Percentiles rank a stretch among this genome's conserved stretches.
Evolutionary conservation across 2,329 filamentous ascomycete species (phyloP).

Genomic region (Rhinocladiella mackenziei): DNA sequence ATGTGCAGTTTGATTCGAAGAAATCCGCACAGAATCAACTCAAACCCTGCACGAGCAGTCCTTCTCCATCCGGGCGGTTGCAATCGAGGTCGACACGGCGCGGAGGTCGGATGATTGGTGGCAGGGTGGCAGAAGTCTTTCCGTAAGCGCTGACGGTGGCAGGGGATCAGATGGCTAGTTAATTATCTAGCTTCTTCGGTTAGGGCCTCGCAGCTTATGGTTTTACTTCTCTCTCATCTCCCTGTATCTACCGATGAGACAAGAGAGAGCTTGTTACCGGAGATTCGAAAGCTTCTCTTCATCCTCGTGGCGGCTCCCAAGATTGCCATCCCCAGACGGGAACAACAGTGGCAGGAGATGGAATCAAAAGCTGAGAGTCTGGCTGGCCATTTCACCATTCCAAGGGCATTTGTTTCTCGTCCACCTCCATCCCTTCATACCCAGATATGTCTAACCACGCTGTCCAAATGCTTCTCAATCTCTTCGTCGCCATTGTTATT

Average conservation of each 20-base stretch:
- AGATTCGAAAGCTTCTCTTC: background rate
- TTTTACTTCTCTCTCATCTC: background rate
- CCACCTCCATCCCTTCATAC: no score
- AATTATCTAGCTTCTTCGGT: background rate
- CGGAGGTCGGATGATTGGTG: conserved; percentile 8
- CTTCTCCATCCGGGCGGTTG: conserved; percentile 10
- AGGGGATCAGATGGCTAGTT: conserved; percentile 2
- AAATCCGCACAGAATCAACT: no score
- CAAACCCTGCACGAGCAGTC: no score
- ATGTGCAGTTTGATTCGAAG: conserved; percentile 17
- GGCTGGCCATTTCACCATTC: no score
- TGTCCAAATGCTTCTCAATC: no score
- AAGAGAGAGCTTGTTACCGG: background rate
- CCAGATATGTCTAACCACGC: no score
- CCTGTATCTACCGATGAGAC: background rate
- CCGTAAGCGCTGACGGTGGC: conserved; percentile 14
- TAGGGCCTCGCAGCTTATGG: background rate
- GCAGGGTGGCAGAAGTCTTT: background rate
- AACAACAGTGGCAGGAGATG: no score
- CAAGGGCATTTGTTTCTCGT: no score
- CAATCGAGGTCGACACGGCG: conserved; percentile 1
- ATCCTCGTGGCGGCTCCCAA: background rate
- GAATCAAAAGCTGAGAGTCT: no score
- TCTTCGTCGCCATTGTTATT: no score
- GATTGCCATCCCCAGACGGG: background rate